Conservation (phyloP, 2,329 filamentous ascomycete genomes). For the Clonostachys rhizophaga region DNA sequence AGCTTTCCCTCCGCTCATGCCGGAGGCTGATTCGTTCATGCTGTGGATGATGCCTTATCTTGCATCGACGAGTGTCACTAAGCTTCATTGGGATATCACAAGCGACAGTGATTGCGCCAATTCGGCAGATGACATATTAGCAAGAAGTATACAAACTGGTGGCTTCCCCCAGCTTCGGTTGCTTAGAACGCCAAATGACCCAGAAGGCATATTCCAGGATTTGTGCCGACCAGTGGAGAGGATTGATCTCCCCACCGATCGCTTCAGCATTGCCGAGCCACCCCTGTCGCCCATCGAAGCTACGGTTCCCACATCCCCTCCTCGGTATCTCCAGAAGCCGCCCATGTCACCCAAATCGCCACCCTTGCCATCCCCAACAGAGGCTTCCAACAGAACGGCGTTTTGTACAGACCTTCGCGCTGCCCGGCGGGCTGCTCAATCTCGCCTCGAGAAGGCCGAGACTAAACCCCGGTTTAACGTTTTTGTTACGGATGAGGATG, state of each 20-base stretch:
- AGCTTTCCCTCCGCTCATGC: constrained; percentile 46
- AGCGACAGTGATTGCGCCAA: constrained; percentile 36
- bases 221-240: constrained; percentile 60
- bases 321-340: constrained; percentile 23
- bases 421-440: constrained; percentile 61
- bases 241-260: constrained; percentile 45
- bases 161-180: constrained; percentile 59
- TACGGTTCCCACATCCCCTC: background rate
- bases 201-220: constrained; percentile 63
- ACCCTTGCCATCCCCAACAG: constrained; percentile 1
- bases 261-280: constrained; percentile 23
- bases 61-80: constrained; percentile 45
- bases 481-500: constrained; percentile 49
- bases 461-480: constrained; percentile 51
- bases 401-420: constrained; percentile 39
- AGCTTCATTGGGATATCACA: constrained; percentile 63
- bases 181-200: constrained; percentile 64
- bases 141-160: constrained; percentile 53
- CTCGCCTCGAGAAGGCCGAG: constrained; percentile 55
- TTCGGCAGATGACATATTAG: constrained; percentile 57
- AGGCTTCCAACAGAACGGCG: constrained; percentile 8
- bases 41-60: constrained; percentile 63
- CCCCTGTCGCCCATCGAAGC: constrained; percentile 9
- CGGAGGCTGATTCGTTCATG: constrained; percentile 43
- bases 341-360: constrained; percentile 26